Conservation (phyloP, 441 rosid genomes). For the Jatropha multifida region DNA sequence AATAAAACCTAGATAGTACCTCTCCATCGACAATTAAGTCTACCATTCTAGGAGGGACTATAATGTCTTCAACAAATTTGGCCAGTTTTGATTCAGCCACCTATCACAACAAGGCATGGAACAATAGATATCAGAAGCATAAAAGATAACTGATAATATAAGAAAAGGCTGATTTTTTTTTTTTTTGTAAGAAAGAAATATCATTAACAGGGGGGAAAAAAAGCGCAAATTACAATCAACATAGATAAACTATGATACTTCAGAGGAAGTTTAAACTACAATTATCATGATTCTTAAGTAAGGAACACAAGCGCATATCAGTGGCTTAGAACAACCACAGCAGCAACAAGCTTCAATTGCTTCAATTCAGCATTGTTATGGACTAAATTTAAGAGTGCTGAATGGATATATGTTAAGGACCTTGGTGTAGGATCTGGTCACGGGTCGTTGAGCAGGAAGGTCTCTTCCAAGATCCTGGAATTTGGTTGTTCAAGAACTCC, state of each 20-base stretch:
- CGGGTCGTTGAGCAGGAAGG: no score
- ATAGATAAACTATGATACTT: not conserved
- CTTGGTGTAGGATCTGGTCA: no score
- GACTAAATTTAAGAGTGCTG: not conserved
- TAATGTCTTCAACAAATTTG: slow-evolving; percentile 96
- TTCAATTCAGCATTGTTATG: not conserved
- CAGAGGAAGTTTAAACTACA: not conserved
- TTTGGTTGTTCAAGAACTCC: no score
- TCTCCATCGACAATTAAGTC: slow-evolving; percentile 98
- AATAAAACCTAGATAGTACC: slow-evolving; percentile 52
- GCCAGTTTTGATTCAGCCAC: slow-evolving; percentile 97
- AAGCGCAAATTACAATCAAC: not conserved
- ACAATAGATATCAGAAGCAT: slow-evolving; percentile 2
- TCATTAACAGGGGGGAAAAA: not conserved
- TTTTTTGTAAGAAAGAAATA: not conserved
- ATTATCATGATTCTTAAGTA: not conserved
- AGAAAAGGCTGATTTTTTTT: not conserved
- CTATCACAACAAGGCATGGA: slow-evolving; percentile 31
- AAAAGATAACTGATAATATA: not conserved
- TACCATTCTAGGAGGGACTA: slow-evolving; percentile 96
- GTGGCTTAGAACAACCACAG: not conserved
- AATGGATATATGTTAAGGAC: not conserved
- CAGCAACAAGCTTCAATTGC: not conserved
- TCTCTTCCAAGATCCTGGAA: no score
- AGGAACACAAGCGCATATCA: not conserved